These are phyloP conservation scores for Somion occarium DNA, from an alignment of 1,284 basidiomycete genomes.

Conservation along the genomic window DNA sequence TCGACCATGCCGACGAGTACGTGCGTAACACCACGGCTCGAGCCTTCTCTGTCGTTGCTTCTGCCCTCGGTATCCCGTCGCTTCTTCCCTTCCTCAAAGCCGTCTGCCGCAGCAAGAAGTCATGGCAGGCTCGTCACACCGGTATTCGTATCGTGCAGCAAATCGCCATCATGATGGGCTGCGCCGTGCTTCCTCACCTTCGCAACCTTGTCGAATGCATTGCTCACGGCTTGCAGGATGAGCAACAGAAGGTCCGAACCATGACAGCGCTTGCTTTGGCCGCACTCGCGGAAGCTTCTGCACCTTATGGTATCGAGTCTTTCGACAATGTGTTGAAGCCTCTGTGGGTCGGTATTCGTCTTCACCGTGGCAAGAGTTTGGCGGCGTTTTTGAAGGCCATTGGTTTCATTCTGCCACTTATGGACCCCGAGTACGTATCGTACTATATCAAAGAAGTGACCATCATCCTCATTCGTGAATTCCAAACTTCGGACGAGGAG, in stretches of 20 bases:
- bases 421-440: constrained; percentile 98
- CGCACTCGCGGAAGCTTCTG: constrained; percentile 94
- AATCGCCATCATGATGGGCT: constrained; percentile 99
- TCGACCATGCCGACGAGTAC: constrained; percentile 99
- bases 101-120: constrained; percentile 98
- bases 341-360: constrained; percentile 95
- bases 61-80: constrained; percentile 96
- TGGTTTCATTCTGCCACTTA: constrained; percentile 98
- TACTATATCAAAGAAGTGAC: constrained; percentile 98
- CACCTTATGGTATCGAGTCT: constrained; percentile 99
- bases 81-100: constrained; percentile 97
- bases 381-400: constrained; percentile 99
- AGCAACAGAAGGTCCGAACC: constrained; percentile 98
- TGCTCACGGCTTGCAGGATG: constrained; percentile 92
- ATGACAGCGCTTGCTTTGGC: constrained; percentile 98
- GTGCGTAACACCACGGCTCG: constrained; percentile 99
- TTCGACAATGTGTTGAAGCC: constrained; percentile 99
- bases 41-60: constrained; percentile 98
- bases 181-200: constrained; percentile 96
- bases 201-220: constrained; percentile 97
- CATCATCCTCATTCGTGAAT: constrained; percentile 97
- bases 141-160: constrained; percentile 99
- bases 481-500: constrained; percentile 99
- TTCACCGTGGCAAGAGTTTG: constrained; percentile 96
- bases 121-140: constrained; percentile 98